Evolutionary conservation across 306 rosid genomes (phyloP), one percentile per base, ranked within the genome.

Genomic region (Rosa multiflora): DNA sequence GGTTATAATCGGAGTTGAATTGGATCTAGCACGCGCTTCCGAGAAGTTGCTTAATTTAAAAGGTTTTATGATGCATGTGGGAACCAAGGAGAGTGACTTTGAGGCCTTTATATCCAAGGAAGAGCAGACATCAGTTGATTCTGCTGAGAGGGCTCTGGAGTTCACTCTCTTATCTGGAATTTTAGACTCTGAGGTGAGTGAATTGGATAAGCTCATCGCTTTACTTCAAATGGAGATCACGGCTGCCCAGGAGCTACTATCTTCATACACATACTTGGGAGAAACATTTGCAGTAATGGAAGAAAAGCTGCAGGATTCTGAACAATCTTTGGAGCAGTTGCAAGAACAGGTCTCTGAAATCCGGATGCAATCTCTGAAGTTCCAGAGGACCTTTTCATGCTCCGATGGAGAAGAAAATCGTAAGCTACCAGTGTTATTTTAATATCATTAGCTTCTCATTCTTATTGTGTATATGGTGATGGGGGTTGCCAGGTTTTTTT

Each of bases 41-140:
- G 99, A 96, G 89, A 96, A 93, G 81, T 79, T 93, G 46, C 82
- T 85, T 26, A 93, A 96, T 84, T 80, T 93, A 74, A 83, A 75
- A 72, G 89, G 86, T 67, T 88, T 91, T 46, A 79, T 83, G 91
- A 93, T 93, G 98, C 86, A 78, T 67, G 84, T 93, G 81, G 97
- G 88, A 20, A 88, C 91, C 18, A 79, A 79, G 84, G 97, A 88
- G 76, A 78, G 79, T 72, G 94, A 91, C 39, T 85, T 87, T 72
- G 98, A 93, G 84, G 87, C 85, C 42, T 78, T 87, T 67, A 80
- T 72, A 78, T 70, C 72, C 39, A 85, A 75, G 58, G 77, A 83
- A 73, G 98, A 83, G 61, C 67, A 64, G 53, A 17, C 68, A 67
- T 87, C 75, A 1, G 75, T 53, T 67, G 91, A 82, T 64, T 90